These are phyloP conservation scores for Nevesoporus exiguus DNA, from an alignment of 768 basidiomycete genomes.

Conservation along the genomic window DNA sequence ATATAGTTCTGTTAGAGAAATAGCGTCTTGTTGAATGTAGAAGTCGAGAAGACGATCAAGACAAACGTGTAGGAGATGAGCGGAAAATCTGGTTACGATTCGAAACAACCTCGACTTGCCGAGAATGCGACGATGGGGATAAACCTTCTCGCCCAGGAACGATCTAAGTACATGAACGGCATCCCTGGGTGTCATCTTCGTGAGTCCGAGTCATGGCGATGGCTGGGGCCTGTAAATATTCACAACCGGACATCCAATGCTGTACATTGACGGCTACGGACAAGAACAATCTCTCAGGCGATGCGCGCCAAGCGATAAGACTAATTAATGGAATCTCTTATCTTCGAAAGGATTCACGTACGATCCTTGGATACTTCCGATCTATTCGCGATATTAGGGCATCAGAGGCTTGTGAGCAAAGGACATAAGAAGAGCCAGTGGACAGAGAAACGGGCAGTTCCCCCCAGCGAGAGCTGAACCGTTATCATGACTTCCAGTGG, in stretches of 20 bases:
- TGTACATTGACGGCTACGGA: too few relatives aligned
- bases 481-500: conserved; percentile 2
- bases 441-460: neutral
- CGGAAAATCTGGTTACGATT: too few relatives aligned
- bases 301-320: neutral
- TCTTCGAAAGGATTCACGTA: neutral
- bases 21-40: neutral
- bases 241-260: too few relatives aligned
- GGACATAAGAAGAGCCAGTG: neutral
- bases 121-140: neutral
- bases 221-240: too few relatives aligned
- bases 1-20: neutral
- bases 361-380: neutral
- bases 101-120: too few relatives aligned
- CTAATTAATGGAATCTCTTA: neutral
- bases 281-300: neutral
- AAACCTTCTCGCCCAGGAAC: neutral
- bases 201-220: too few relatives aligned
- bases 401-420: neutral
- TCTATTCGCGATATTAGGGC: neutral
- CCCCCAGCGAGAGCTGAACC: neutral
- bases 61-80: too few relatives aligned
- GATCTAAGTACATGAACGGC: too few relatives aligned
- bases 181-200: too few relatives aligned
- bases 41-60: too few relatives aligned